Percentiles rank a stretch among this genome's conserved stretches.
These are phyloP conservation scores for Drechslera avenae DNA, from an alignment of 2,329 filamentous ascomycete species.

Conservation along the genomic window DNA sequence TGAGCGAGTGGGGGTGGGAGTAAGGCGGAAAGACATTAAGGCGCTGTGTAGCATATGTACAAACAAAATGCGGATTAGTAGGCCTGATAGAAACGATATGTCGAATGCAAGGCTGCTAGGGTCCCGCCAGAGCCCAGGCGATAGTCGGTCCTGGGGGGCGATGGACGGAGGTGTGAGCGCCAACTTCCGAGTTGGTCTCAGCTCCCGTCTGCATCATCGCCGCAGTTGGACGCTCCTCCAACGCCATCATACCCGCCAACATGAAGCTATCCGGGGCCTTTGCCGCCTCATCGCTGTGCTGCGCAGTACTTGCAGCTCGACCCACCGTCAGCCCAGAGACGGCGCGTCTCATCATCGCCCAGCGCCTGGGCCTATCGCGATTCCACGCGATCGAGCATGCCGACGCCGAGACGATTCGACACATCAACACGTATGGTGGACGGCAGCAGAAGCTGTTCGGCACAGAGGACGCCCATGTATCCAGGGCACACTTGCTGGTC, in stretches of 20 bases:
- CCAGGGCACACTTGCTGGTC: slow-evolving; percentile 43
- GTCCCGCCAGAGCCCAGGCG: too few relatives aligned
- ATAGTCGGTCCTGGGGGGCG: not conserved
- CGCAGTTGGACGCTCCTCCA: slow-evolving; percentile 24
- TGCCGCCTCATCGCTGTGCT: slow-evolving; percentile 49
- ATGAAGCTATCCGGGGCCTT: slow-evolving; percentile 54
- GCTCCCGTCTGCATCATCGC: slow-evolving; percentile 32
- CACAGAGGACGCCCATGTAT: slow-evolving; percentile 25
- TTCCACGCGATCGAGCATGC: slow-evolving; percentile 53
- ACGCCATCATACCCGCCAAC: slow-evolving; percentile 37
- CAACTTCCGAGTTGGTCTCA: slow-evolving; percentile 21
- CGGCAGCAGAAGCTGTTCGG: slow-evolving; percentile 50
- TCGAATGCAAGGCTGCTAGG: too few relatives aligned
- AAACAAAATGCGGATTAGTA: not conserved
- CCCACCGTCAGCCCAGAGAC: slow-evolving; percentile 48
- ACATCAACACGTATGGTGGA: slow-evolving; percentile 55
- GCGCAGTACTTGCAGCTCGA: slow-evolving; percentile 41
- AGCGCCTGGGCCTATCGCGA: slow-evolving; percentile 56
- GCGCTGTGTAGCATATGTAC: not conserved
- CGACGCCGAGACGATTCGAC: slow-evolving; percentile 50
- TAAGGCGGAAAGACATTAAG: slow-evolving; percentile 26
- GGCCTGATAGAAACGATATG: too few relatives aligned
- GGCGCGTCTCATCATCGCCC: slow-evolving; percentile 57
- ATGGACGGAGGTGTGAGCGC: slow-evolving; percentile 12
- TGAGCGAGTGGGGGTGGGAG: slow-evolving; percentile 13